phyloP scores from a whole-genome alignment of 2,329 filamentous ascomycete genomes.

The Myriosclerotinia scirpicola region DNA sequence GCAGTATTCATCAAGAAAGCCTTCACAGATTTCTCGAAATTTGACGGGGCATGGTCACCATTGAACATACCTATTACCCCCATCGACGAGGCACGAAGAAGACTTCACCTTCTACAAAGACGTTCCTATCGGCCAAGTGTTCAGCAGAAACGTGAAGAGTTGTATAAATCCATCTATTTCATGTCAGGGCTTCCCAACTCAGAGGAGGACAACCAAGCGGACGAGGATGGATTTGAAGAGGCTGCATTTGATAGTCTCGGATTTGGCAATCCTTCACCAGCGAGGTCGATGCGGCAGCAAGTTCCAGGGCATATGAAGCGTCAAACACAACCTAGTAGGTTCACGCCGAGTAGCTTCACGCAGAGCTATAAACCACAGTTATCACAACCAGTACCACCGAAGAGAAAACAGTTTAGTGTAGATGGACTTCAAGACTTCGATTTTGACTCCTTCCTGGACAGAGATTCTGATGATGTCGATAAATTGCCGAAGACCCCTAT shows the following conservation, averaged over 20 bases:
- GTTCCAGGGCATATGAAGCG: background rate
- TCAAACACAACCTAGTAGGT: too few relatives aligned
- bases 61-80: conserved; percentile 28
- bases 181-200: conserved; percentile 37
- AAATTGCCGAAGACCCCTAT: conserved; percentile 41
- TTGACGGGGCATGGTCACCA: conserved; percentile 34
- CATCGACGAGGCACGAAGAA: conserved; percentile 30
- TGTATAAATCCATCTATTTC: conserved; percentile 37
- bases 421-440: background rate
- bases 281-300: too few relatives aligned
- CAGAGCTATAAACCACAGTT: background rate
- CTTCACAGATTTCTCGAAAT: conserved; percentile 40
- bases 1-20: conserved; percentile 48
- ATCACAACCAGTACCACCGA: background rate
- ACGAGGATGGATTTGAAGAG: conserved; percentile 35
- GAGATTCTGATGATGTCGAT: conserved; percentile 25
- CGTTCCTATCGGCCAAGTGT: conserved; percentile 29
- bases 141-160: conserved; percentile 32
- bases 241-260: conserved; percentile 25
- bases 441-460: conserved; percentile 12
- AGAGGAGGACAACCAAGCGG: conserved; percentile 23
- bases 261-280: too few relatives aligned
- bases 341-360: background rate
- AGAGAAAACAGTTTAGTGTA: background rate
- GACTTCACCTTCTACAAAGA: conserved; percentile 34